These are phyloP conservation scores for Arabidopsis arenosa DNA, from an alignment of 345 rosid species.

Conservation along the genomic window DNA sequence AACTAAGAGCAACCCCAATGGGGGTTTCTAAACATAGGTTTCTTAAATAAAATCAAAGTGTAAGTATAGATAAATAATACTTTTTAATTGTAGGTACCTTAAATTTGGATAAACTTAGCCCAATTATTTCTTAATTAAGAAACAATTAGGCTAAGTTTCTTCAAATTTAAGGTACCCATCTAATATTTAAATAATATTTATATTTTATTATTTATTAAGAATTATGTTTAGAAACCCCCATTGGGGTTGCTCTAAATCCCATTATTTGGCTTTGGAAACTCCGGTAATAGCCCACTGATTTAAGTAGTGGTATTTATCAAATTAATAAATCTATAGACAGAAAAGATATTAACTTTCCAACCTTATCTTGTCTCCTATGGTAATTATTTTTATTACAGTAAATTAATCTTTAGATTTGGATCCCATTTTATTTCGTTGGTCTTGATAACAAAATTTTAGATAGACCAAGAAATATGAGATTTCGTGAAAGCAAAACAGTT, in stretches of 20 bases:
- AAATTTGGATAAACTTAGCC: too few species aligned
- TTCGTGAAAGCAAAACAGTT: not conserved
- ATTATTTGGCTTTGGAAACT: not conserved
- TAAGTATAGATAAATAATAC: too few species aligned
- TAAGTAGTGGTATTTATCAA: slow-evolving; percentile 17
- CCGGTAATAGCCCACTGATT: slow-evolving; percentile 34
- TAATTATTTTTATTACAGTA: not conserved
- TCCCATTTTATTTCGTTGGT: slow-evolving; percentile 3
- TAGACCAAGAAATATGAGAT: not conserved
- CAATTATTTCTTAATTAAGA: too few species aligned
- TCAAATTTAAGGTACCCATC: too few species aligned
- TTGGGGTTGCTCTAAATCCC: not conserved
- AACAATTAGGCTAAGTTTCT: too few species aligned
- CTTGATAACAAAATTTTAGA: not conserved
- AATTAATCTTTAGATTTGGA: not conserved
- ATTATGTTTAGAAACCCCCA: too few species aligned
- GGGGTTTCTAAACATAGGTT: too few species aligned
- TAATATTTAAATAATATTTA: too few species aligned
- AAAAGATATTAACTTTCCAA: not conserved
- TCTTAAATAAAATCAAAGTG: too few species aligned
- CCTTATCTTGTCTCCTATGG: slow-evolving; percentile 25
- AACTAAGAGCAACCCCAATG: too few species aligned
- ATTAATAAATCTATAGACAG: not conserved
- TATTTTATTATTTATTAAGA: too few species aligned
- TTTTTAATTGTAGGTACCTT: too few species aligned